Evolutionary conservation across 2,329 filamentous ascomycete genomes (phyloP).

Genomic region (Berkeleyomyces rouxiae): DNA sequence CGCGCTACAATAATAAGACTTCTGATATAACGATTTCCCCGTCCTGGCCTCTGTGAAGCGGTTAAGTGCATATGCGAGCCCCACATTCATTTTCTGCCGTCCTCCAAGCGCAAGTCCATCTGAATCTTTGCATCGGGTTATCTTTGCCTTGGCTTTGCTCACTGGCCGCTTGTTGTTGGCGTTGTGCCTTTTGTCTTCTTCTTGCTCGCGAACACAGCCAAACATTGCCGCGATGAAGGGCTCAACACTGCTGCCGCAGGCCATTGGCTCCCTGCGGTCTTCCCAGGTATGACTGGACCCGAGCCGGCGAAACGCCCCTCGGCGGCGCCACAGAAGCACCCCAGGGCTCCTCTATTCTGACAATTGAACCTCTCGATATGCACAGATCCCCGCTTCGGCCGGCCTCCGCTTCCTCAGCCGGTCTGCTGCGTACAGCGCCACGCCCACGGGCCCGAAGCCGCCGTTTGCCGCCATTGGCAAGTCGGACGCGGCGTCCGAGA

Average conservation of each 20-base stretch:
- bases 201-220: background rate
- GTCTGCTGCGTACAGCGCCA: background rate
- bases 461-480: background rate
- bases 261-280: conserved; percentile 1
- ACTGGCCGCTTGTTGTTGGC: background rate
- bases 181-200: background rate
- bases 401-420: background rate
- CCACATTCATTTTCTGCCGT: background rate
- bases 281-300: background rate
- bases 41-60: background rate
- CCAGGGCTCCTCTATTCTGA: background rate
- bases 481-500: background rate
- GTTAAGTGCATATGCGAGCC: background rate
- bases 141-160: background rate
- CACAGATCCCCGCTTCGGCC: background rate
- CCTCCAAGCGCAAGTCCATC: background rate
- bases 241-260: background rate
- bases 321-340: background rate
- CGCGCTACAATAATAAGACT: background rate
- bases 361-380: background rate
- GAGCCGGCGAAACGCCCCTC: background rate
- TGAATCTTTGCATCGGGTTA: background rate
- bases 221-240: background rate
- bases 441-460: background rate
- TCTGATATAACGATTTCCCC: background rate